Conservation (phyloP, 2,329 filamentous ascomycete genomes). For the Aspergillaceae sp. region DNA sequence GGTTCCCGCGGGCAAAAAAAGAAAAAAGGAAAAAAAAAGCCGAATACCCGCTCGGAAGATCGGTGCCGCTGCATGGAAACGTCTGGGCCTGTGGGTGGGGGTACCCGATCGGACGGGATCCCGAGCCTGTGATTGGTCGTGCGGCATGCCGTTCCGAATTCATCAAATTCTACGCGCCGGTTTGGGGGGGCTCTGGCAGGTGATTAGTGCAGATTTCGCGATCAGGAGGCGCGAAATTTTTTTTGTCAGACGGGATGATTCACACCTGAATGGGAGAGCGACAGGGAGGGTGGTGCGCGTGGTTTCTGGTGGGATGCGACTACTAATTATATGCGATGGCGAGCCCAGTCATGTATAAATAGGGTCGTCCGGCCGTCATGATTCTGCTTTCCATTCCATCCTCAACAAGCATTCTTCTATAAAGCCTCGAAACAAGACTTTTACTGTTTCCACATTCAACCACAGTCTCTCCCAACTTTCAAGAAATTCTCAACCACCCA, state of each 20-base stretch:
- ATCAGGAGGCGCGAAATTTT: neutral
- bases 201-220: neutral
- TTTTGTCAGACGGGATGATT: neutral
- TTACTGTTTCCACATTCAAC: neutral
- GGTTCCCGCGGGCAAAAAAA: too few species aligned
- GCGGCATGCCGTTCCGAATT: neutral
- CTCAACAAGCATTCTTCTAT: neutral
- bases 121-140: neutral
- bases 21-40: neutral
- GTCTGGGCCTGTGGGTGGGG: neutral
- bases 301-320: too few species aligned
- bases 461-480: neutral
- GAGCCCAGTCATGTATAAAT: neutral
- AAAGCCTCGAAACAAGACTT: neutral
- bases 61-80: neutral
- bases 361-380: neutral
- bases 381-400: too few species aligned
- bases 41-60: neutral
- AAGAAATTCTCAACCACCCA: neutral
- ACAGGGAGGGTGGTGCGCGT: neutral
- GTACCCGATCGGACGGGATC: neutral
- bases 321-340: neutral
- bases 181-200: neutral
- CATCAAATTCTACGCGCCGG: neutral
- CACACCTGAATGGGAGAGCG: too few species aligned